A percentile compares a stretch with the other conserved stretches of the same genome.
These are phyloP conservation scores for Nannochloropsis gaditana DNA, from an alignment of 108 stramenopile species.

Conservation along the genomic window DNA sequence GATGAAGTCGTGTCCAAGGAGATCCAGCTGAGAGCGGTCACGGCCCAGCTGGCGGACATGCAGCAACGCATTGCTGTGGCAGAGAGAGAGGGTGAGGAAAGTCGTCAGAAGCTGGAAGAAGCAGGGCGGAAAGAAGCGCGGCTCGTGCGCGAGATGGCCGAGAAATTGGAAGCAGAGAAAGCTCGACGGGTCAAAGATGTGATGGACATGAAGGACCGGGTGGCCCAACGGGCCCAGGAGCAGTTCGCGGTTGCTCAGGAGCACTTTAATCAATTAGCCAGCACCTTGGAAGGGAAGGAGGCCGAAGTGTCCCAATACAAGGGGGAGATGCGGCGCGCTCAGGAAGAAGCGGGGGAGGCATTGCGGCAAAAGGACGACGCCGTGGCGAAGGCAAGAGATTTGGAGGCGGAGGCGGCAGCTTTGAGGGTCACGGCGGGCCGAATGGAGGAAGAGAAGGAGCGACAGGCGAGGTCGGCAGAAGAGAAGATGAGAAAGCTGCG, in stretches of 20 bases:
- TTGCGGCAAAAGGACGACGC: neutral
- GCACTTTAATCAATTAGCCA: neutral
- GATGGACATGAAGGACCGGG: neutral
- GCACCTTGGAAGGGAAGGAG: slow-evolving; percentile 4
- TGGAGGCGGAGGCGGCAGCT: neutral
- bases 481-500: neutral
- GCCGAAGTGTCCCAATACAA: neutral
- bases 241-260: slow-evolving; percentile 3
- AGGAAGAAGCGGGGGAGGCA: neutral
- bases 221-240: neutral
- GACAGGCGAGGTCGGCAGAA: neutral
- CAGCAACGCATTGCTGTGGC: neutral
- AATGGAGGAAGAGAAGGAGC: slow-evolving; percentile 13
- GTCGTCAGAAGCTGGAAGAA: neutral
- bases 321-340: neutral
- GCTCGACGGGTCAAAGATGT: neutral
- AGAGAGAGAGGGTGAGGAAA: neutral
- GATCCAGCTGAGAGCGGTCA: slow-evolving; percentile 1
- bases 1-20: neutral
- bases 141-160: neutral
- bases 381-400: neutral
- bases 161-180: neutral
- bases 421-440: neutral
- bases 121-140: neutral
- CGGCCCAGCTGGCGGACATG: neutral